Base-by-base conservation (phyloP, 2,329 filamentous ascomycete genomes). In the Domatiomyces catenatus region DNA sequence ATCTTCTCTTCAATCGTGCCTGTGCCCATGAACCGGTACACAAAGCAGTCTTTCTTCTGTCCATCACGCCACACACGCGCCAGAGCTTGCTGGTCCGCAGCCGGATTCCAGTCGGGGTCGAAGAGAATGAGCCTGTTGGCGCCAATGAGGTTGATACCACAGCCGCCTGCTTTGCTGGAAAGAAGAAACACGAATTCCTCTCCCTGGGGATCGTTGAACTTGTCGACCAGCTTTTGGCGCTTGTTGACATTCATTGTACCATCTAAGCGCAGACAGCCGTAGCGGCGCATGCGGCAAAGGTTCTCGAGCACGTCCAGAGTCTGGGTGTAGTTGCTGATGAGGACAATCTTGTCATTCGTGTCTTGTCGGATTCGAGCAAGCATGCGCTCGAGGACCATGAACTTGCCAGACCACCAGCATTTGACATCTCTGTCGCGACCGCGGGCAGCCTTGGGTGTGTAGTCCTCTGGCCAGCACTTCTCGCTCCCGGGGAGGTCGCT, bases 1-100 rank as follows among this genome's bases (percentile, higher is more conserved):
- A 98, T 95, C 71, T 98, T 98, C 68, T 98, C 92, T 64, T 98
- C 92, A 54, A 98, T 98, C 0, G 89, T 95, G 3, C 92, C 92
- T 0, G 93, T 96, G 0, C 89, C 86, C 61, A 98, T 98, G 70
- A 98, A 98, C n/a, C 92, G 85, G 67, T 98, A 98, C 15, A 98
- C 92, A 61, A 98, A 98, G 63, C 92, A 98, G 63, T 98, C 92
- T 64, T 98, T 98, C 75, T 93, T 96, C 67, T 98, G 92, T 0
- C 92, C 92, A 61, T 98, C 92, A 74, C 92, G 86, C 92, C 92
- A 98, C 18, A 98, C 92, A 72, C 92, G 85, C 36, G 92, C 92
- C 26, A 98, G 76, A 3, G 92, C 92, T 69, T 98, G 92, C 66
- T 98, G 92, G 63, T 98, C 92, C 0, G 92, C 89, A 2, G 92